Evolutionary conservation across 768 basidiomycete species (phyloP).

Genomic region (Termitomyces sp.): DNA sequence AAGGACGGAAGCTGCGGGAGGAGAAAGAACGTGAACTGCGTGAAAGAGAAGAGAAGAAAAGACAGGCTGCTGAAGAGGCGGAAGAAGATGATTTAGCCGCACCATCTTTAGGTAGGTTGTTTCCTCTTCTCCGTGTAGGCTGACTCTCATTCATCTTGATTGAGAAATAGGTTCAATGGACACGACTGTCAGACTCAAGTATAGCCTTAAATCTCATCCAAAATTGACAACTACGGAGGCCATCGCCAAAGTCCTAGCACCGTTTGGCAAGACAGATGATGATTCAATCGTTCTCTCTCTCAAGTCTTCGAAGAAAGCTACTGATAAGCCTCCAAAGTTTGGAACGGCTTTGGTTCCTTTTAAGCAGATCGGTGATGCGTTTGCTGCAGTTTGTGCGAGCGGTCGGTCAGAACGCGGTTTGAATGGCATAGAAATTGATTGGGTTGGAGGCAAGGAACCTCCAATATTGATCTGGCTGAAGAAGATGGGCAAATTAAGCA

Average conservation of each 20-base stretch:
- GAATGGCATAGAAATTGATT: constrained; percentile 59
- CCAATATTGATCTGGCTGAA: constrained; percentile 68
- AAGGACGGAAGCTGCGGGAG: constrained; percentile 62
- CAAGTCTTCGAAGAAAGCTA: constrained; percentile 51
- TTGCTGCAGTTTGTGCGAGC: constrained; percentile 65
- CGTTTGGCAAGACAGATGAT: constrained; percentile 60
- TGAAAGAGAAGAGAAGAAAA: constrained; percentile 37
- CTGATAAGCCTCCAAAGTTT: constrained; percentile 53
- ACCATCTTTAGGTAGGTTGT: constrained; percentile 45
- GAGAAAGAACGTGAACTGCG: constrained; percentile 52
- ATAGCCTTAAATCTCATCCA: constrained; percentile 51
- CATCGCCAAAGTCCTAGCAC: constrained; percentile 45
- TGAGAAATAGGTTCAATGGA: constrained; percentile 50
- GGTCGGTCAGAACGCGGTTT: constrained; percentile 45
- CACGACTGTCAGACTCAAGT: constrained; percentile 74
- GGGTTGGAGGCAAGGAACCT: constrained; percentile 75
- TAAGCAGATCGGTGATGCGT: constrained; percentile 69
- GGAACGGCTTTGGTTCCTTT: constrained; percentile 75
- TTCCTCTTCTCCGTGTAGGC: constrained; percentile 2
- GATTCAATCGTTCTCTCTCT: constrained; percentile 63
- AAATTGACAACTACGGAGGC: constrained; percentile 44
- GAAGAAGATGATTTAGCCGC: constrained; percentile 41
- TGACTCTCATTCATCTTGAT: not conserved
- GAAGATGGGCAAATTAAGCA: constrained; percentile 60
- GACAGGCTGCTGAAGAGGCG: constrained; percentile 23